phyloP scores from a whole-genome alignment of 345 rosid species.

The Eucalyptus regnans region DNA sequence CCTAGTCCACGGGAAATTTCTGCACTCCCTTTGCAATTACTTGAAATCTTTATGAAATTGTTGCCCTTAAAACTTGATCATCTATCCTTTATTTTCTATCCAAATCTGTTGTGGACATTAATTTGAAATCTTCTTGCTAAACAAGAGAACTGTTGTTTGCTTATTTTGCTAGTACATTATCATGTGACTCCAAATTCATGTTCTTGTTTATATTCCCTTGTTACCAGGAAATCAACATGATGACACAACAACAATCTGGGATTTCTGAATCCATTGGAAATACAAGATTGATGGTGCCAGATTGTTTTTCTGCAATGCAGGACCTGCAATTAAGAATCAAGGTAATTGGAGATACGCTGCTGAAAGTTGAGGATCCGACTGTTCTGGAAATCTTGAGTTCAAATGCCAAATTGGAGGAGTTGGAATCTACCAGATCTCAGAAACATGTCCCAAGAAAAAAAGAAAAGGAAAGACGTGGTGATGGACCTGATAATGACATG shows the following conservation, averaged over 20 bases:
- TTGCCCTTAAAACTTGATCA: background rate
- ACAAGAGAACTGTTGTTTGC: background rate
- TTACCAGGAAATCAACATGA: constrained; percentile 32
- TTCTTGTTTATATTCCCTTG: background rate
- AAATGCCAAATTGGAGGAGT: constrained; percentile 38
- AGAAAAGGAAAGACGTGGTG: constrained; percentile 12
- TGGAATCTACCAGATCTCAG: constrained; percentile 36
- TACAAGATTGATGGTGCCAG: constrained; percentile 1
- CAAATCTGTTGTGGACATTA: background rate
- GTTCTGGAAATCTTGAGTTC: constrained; percentile 36
- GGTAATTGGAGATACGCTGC: constrained; percentile 48
- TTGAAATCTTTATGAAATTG: background rate
- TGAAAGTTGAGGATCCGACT: constrained; percentile 44
- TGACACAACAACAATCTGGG: background rate
- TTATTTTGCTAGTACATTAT: background rate
- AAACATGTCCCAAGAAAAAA: background rate
- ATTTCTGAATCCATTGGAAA: constrained; percentile 9
- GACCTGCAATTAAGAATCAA: constrained; percentile 38
- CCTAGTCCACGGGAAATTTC: background rate
- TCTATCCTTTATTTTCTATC: background rate
- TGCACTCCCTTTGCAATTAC: background rate
- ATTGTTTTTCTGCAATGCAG: constrained; percentile 29
- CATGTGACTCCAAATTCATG: background rate
- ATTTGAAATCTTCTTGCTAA: background rate
- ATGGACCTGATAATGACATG: background rate